Evolutionary conservation across 805 yeast genomes (phyloP).

Genomic region (Suhomyces canberraensis): DNA sequence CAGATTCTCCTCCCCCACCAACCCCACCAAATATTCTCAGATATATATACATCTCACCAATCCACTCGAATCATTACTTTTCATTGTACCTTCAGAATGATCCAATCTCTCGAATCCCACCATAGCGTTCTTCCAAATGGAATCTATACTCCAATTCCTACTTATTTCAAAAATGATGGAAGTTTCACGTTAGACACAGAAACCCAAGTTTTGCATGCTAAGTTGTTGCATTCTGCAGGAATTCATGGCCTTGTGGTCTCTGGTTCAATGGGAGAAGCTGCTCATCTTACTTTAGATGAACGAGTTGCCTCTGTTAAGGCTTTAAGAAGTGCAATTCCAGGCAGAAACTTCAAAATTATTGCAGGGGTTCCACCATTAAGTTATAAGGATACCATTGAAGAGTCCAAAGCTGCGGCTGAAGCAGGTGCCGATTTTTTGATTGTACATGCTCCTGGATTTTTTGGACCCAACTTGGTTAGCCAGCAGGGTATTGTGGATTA

Average conservation of each 20-base stretch:
- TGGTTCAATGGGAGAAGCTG: constrained; percentile 41
- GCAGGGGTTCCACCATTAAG: constrained; percentile 31
- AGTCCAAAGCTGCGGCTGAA: constrained; percentile 18
- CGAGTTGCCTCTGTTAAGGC: constrained; percentile 24
- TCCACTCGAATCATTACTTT: no score
- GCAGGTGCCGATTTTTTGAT: constrained; percentile 36
- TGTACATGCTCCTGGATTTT: constrained; percentile 33
- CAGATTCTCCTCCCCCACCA: background rate
- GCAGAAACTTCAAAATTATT: constrained; percentile 25
- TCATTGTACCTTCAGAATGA: no score
- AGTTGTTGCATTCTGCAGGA: constrained; percentile 23
- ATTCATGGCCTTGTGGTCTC: constrained; percentile 34
- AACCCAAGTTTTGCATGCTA: constrained; percentile 30
- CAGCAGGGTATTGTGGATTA: constrained; percentile 32
- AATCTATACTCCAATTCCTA: constrained; percentile 30
- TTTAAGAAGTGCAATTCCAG: constrained; percentile 29
- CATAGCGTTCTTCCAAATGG: constrained; percentile 12
- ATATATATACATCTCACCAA: background rate
- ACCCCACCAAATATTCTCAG: background rate
- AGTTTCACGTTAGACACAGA: constrained; percentile 26
- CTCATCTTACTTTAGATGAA: constrained; percentile 30
- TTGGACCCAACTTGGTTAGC: constrained; percentile 27
- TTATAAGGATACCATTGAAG: constrained; percentile 25
- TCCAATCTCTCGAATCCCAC: background rate
- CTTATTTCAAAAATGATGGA: constrained; percentile 22